Percentiles rank a stretch among this genome's conserved stretches.
Conservation (phyloP, 2,329 filamentous ascomycete genomes). For the Metarhizium brunneum region DNA sequence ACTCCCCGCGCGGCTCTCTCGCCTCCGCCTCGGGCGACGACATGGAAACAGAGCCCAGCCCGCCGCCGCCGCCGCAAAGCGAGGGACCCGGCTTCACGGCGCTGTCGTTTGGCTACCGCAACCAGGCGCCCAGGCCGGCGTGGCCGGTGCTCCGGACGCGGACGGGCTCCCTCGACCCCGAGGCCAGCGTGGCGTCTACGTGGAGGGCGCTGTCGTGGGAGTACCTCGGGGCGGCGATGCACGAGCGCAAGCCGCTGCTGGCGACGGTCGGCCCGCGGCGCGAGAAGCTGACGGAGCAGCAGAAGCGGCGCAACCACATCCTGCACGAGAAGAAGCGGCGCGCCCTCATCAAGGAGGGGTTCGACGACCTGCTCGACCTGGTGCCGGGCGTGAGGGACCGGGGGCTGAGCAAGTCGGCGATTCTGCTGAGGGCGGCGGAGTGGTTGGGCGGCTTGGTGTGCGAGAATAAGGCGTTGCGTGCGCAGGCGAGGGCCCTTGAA, state of each 20-base stretch:
- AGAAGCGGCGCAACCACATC: slow-evolving; percentile 4
- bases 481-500: neutral
- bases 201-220: neutral
- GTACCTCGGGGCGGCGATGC: neutral
- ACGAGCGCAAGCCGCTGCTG: neutral
- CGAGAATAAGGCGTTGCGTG: neutral
- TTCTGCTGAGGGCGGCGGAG: slow-evolving; percentile 1
- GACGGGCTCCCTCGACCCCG: neutral
- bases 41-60: neutral
- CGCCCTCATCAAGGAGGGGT: slow-evolving; percentile 3
- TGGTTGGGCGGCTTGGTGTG: neutral
- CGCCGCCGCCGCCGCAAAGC: too few relatives aligned
- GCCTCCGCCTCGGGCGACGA: too few relatives aligned
- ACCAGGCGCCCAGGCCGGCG: too few relatives aligned
- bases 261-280: neutral
- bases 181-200: neutral
- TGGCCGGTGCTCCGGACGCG: neutral
- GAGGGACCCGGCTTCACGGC: too few relatives aligned
- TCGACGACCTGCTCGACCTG: neutral
- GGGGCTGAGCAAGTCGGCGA: slow-evolving; percentile 1
- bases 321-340: slow-evolving; percentile 4
- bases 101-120: too few relatives aligned
- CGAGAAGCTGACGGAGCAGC: neutral
- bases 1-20: neutral
- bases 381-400: neutral